Conservation (phyloP, 331 rosid species). For the Pyracantha coccinea region DNA sequence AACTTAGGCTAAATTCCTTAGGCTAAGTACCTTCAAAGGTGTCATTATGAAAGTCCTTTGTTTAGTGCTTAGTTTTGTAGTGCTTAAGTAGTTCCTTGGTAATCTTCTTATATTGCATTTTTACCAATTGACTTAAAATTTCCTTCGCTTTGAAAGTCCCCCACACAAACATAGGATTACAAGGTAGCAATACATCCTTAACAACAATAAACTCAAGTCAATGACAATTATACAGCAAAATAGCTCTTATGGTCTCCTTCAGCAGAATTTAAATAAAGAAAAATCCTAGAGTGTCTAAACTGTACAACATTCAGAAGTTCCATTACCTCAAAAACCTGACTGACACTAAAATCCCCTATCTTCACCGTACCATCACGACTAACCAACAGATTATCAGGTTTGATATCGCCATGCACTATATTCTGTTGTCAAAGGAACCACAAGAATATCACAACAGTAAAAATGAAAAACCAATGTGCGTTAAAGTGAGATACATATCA, state of each 20-base stretch:
- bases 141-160: too few relatives aligned
- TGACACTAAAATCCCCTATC: conserved; percentile 85
- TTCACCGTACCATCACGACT: conserved; percentile 67
- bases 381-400: conserved; percentile 91
- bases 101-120: too few relatives aligned
- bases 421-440: conserved; percentile 48
- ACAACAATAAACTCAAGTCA: not conserved
- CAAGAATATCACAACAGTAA: conserved; percentile 7
- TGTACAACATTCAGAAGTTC: not conserved
- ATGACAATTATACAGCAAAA: not conserved
- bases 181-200: not conserved
- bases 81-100: too few relatives aligned
- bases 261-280: not conserved
- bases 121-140: too few relatives aligned
- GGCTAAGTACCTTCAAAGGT: too few relatives aligned
- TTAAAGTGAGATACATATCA: not conserved
- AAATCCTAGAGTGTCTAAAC: not conserved
- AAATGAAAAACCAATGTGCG: not conserved
- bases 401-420: conserved; percentile 93
- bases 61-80: too few relatives aligned
- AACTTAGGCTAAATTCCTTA: too few relatives aligned
- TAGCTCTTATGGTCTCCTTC: not conserved
- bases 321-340: conserved; percentile 87
- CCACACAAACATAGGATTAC: too few relatives aligned
- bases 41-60: too few relatives aligned